Evolutionary conservation across 2,329 filamentous ascomycete genomes (phyloP).

Genomic region (Colletotrichum nymphaeae): DNA sequence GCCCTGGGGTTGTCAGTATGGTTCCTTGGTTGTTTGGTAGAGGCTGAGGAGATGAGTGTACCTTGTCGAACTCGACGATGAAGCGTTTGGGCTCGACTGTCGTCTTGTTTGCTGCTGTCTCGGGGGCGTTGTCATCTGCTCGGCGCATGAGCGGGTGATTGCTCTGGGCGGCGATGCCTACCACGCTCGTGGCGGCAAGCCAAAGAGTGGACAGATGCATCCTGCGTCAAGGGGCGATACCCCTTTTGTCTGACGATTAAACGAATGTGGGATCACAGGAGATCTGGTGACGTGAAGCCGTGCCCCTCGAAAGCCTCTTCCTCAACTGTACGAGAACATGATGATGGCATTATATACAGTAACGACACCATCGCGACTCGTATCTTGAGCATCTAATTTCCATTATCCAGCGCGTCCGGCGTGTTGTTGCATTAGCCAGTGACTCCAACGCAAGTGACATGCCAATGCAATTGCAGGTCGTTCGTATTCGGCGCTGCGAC

Average conservation of each 20-base stretch:
- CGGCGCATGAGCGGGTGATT: constrained; percentile 15
- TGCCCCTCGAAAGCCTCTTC: not conserved
- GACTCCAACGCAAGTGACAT: not conserved
- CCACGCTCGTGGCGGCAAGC: constrained; percentile 13
- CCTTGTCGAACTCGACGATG: constrained; percentile 30
- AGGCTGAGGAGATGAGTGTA: not conserved
- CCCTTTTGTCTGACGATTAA: not conserved
- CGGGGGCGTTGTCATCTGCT: constrained; percentile 22
- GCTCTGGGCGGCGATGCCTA: not conserved
- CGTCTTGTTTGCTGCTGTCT: constrained; percentile 16
- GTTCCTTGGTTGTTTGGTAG: not conserved
- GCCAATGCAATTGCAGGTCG: not conserved
- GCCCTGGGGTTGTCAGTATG: constrained; percentile 1
- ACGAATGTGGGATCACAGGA: not conserved
- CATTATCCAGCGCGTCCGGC: not conserved
- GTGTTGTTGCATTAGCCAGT: constrained; percentile 6
- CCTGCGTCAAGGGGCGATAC: not conserved
- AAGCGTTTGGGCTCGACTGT: constrained; percentile 27
- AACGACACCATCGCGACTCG: not conserved
- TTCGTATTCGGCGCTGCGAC: constrained; percentile 27
- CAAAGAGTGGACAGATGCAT: constrained; percentile 15
- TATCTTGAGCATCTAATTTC: not conserved
- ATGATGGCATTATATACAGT: not conserved
- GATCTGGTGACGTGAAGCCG: not conserved
- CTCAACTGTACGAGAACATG: not conserved